Percentiles rank a stretch among this genome's conserved stretches.
These are phyloP conservation scores for Solanum ossicruentum DNA, from an alignment of 257 asterid genomes.

Conservation along the genomic window DNA sequence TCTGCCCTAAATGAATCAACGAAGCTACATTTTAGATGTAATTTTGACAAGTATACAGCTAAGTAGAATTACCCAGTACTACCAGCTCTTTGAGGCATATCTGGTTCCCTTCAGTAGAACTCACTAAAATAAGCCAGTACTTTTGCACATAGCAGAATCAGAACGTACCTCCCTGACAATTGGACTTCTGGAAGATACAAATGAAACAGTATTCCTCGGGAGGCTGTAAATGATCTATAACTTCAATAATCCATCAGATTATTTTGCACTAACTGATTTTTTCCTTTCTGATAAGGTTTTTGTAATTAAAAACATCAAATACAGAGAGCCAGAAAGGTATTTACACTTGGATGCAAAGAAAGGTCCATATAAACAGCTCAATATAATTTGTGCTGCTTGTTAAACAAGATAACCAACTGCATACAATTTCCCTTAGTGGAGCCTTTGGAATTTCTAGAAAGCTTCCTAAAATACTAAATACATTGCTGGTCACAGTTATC, in stretches of 20 bases:
- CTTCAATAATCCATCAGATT: not conserved
- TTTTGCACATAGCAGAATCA: not conserved
- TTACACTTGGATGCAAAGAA: not conserved
- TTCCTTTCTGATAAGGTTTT: not conserved
- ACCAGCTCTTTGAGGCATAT: not conserved
- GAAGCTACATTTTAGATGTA: not conserved
- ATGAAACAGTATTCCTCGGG: not conserved
- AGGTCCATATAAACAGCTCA: not conserved
- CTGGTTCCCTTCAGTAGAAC: not conserved
- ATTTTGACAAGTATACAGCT: constrained; percentile 2
- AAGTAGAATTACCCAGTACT: not conserved
- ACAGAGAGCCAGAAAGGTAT: not conserved
- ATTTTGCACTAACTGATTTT: not conserved
- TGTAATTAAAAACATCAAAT: not conserved
- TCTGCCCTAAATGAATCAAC: constrained; percentile 43
- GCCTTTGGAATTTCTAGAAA: not conserved
- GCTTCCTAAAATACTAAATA: not conserved
- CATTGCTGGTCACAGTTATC: not conserved
- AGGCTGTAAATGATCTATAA: not conserved
- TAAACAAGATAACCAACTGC: not conserved
- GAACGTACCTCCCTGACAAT: not conserved
- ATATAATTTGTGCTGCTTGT: not conserved
- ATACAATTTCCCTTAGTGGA: not conserved
- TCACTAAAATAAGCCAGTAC: not conserved
- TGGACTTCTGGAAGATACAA: not conserved